Evolutionary conservation across 2,329 filamentous ascomycete genomes (phyloP).

Genomic region (Fusarium multiceps): DNA sequence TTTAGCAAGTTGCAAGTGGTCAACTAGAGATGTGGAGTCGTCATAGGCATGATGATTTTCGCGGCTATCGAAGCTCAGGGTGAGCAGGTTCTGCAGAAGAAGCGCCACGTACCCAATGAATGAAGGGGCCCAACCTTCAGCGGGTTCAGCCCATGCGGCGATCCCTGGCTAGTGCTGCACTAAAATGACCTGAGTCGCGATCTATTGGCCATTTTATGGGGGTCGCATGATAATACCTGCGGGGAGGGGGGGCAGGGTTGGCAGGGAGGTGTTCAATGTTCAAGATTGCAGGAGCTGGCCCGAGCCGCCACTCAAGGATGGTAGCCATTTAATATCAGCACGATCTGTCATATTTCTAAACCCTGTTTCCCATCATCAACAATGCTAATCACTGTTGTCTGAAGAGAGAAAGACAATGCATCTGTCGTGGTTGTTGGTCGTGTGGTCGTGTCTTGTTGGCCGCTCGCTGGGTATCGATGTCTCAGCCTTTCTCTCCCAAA

Average conservation of each 20-base stretch:
- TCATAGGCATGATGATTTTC: neutral
- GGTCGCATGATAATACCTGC: neutral
- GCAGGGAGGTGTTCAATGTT: neutral
- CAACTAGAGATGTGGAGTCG: neutral
- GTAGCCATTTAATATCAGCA: no score
- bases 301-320: no score
- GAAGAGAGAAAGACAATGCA: slow-evolving; percentile 1
- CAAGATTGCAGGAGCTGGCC: neutral
- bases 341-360: neutral
- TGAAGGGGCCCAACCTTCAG: neutral
- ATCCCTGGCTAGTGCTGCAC: neutral
- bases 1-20: neutral
- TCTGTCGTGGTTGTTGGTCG: slow-evolving; percentile 9
- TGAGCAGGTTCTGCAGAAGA: neutral
- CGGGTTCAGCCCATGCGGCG: neutral
- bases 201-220: neutral
- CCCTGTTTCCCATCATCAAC: neutral
- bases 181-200: neutral
- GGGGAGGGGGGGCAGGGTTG: neutral
- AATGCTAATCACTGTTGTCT: neutral
- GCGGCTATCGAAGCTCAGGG: neutral
- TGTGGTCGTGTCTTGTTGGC: slow-evolving; percentile 10
- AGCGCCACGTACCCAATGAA: neutral
- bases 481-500: neutral
- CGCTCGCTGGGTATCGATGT: neutral